Conservation (phyloP, 164 flowering plant species). For the Nelumbo lutea region DNA sequence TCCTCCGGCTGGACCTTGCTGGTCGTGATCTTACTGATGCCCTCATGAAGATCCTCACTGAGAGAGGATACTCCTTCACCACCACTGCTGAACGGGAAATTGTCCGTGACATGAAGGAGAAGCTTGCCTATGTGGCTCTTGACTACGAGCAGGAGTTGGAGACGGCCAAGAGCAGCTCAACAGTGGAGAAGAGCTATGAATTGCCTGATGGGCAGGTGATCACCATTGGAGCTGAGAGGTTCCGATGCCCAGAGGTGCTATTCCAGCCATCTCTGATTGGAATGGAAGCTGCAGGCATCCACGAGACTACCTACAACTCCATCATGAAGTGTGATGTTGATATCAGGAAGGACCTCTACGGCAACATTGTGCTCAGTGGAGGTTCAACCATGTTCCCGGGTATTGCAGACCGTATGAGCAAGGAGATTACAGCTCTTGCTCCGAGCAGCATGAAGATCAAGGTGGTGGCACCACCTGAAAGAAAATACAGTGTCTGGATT, state of each 20-base stretch:
- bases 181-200: not conserved
- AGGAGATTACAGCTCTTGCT: not conserved
- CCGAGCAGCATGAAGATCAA: conserved; percentile 1
- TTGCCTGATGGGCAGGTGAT: not conserved
- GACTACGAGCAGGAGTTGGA: conserved; percentile 1
- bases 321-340: conserved; percentile 1
- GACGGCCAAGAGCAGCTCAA: not conserved
- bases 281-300: conserved; percentile 1
- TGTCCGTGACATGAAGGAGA: conserved; percentile 17
- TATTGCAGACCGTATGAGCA: not conserved
- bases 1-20: conserved; percentile 23
- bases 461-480: not conserved
- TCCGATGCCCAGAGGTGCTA: not conserved
- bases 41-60: conserved; percentile 48
- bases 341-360: not conserved
- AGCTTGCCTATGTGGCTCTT: not conserved
- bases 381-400: not conserved
- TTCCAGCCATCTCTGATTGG: conserved; percentile 2
- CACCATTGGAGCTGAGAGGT: conserved; percentile 1
- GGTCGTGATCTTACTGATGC: conserved; percentile 45
- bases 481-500: not conserved
- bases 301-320: not conserved
- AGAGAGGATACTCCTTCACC: conserved; percentile 51
- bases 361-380: not conserved
- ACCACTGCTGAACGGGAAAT: conserved; percentile 55